Conservation (phyloP, 495 filamentous ascomycete species). For the Annulohypoxylon maeteangense region DNA sequence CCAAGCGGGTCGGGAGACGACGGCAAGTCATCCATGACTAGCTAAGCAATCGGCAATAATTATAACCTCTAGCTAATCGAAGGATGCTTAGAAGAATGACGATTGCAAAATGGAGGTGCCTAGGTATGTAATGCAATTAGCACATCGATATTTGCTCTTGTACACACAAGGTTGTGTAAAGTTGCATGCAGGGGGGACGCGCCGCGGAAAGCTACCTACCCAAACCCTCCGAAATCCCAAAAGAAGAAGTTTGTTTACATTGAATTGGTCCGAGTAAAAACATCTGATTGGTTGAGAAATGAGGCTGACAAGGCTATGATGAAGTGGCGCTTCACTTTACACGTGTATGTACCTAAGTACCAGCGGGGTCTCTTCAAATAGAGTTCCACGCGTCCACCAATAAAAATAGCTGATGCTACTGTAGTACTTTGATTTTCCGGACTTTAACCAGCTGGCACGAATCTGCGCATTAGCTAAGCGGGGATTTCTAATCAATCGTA, state of each 20-base stretch:
- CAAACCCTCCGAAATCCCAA: conserved; percentile 31
- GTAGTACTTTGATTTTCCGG: no score
- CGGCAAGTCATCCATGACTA: conserved; percentile 48
- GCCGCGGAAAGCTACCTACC: conserved; percentile 26
- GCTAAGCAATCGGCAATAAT: conserved; percentile 24
- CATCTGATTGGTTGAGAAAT: conserved; percentile 19
- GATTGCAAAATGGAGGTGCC: conserved; percentile 3
- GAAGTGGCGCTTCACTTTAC: conserved; percentile 18
- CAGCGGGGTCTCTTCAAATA: conserved; percentile 11
- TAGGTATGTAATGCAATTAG: conserved; percentile 20
- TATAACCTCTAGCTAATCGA: conserved; percentile 12
- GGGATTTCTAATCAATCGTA: background rate
- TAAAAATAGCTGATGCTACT: background rate
- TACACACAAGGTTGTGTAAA: conserved; percentile 18
- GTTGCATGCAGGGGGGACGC: conserved; percentile 28
- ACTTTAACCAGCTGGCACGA: no score
- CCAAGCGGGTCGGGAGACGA: conserved; percentile 62
- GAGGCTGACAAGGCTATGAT: conserved; percentile 20
- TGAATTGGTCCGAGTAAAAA: conserved; percentile 30
- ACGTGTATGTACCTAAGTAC: conserved; percentile 33
- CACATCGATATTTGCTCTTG: conserved; percentile 3
- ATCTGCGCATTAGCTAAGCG: conserved; percentile 13
- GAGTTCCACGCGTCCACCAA: conserved; percentile 18
- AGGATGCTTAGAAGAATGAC: conserved; percentile 2
- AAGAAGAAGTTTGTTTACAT: conserved; percentile 52